Percentiles rank a stretch among this genome's conserved stretches.
phyloP scores from a whole-genome alignment of 2,329 filamentous ascomycete species.

The Verticillium nonalfalfae region DNA sequence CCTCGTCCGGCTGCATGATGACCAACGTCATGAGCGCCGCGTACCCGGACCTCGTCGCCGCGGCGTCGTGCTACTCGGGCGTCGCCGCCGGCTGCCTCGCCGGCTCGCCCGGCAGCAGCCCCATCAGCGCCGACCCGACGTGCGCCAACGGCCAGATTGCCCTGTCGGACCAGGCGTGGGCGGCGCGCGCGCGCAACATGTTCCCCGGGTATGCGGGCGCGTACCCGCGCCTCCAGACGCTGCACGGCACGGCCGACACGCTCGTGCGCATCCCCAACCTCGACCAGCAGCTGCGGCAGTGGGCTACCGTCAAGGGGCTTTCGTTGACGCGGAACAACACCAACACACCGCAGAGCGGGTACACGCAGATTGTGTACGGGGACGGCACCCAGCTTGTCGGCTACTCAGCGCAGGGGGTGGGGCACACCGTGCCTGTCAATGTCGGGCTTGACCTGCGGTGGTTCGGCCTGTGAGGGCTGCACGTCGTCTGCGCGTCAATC shows the following conservation, averaged over 20 bases:
- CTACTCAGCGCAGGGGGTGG: constrained; percentile 20
- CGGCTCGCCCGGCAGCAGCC: constrained; percentile 12
- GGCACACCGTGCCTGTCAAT: constrained; percentile 21
- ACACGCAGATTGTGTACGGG: constrained; percentile 24
- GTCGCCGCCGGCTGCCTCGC: constrained; percentile 23
- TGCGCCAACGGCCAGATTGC: constrained; percentile 34
- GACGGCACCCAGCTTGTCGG: constrained; percentile 24
- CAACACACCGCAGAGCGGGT: constrained; percentile 18
- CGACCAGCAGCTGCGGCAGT: constrained; percentile 14
- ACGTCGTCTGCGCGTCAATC: too few species aligned
- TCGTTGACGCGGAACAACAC: constrained; percentile 17
- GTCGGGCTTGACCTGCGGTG: constrained; percentile 11
- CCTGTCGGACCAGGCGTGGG: constrained; percentile 34
- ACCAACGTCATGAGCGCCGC: constrained; percentile 25
- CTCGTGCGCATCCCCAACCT: constrained; percentile 25
- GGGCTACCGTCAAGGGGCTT: constrained; percentile 11
- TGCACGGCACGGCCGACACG: constrained; percentile 24
- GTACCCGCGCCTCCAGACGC: constrained; percentile 20
- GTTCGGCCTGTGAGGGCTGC: constrained; percentile 8
- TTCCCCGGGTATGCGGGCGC: constrained; percentile 23
- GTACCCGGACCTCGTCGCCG: constrained; percentile 27
- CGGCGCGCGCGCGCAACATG: constrained; percentile 27
- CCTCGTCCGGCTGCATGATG: constrained; percentile 26
- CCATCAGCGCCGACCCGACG: constrained; percentile 18
- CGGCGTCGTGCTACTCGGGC: constrained; percentile 24